A percentile compares a stretch with the other conserved stretches of the same genome.
phyloP scores from a whole-genome alignment of 176 grass and related monocot species.

The Aegilops tauschii region DNA sequence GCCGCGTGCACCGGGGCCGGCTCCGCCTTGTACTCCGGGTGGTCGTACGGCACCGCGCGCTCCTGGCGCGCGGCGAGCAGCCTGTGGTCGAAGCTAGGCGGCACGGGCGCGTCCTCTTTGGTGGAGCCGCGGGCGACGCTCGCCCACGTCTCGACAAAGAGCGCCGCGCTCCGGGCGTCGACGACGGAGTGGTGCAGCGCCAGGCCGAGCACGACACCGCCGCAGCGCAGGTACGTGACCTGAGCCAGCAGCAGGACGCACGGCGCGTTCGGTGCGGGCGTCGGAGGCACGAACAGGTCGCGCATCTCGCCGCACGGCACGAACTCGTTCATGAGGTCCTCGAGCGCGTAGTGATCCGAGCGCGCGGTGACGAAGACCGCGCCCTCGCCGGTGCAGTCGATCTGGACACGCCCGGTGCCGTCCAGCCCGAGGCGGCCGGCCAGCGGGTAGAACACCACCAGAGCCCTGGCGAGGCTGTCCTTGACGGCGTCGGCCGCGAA shows the following conservation, averaged over 20 bases:
- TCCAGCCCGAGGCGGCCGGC: conserved; percentile 48
- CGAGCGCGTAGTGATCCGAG: conserved; percentile 6
- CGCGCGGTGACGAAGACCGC: conserved; percentile 36
- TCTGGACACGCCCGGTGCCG: conserved; percentile 33
- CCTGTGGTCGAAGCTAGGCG: conserved; percentile 41
- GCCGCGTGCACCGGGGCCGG: neutral
- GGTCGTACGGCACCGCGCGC: conserved; percentile 44
- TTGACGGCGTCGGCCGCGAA: conserved; percentile 32
- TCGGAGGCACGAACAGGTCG: conserved; percentile 42
- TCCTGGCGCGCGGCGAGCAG: conserved; percentile 32
- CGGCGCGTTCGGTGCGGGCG: neutral
- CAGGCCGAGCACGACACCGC: conserved; percentile 53
- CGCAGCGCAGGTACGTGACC: conserved; percentile 68
- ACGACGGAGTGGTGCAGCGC: conserved; percentile 48
- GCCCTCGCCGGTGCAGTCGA: conserved; percentile 68
- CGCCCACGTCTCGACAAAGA: conserved; percentile 63
- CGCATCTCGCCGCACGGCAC: conserved; percentile 46
- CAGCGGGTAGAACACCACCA: conserved; percentile 65
- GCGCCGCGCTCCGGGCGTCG: conserved; percentile 41
- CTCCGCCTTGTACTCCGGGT: conserved; percentile 63
- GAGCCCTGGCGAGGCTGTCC: conserved; percentile 37
- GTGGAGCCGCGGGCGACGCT: conserved; percentile 1
- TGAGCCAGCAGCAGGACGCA: conserved; percentile 43
- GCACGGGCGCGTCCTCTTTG: neutral
- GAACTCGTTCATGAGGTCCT: conserved; percentile 48